Evolutionary conservation across 2,329 filamentous ascomycete species (phyloP).

Genomic region (Ascochyta pisi): DNA sequence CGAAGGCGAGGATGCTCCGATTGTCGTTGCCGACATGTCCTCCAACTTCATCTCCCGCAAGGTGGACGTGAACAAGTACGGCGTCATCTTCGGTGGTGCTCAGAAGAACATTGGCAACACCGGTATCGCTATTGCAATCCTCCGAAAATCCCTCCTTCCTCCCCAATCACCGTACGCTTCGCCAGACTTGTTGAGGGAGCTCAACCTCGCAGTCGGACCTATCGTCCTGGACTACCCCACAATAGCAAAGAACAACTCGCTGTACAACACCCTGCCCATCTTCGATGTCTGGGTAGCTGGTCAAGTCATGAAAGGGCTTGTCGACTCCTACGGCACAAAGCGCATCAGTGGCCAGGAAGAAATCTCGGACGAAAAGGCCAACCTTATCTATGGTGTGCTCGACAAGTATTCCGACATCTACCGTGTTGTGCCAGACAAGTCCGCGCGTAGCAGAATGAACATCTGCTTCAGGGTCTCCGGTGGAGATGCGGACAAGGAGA

Average conservation of each 20-base stretch:
- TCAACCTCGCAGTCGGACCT: constrained; percentile 79
- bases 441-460: constrained; percentile 86
- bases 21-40: constrained; percentile 91
- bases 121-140: constrained; percentile 84
- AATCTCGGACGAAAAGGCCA: constrained; percentile 75
- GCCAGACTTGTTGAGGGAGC: constrained; percentile 71
- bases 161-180: constrained; percentile 65
- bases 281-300: constrained; percentile 93
- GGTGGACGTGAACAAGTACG: constrained; percentile 80
- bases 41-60: constrained; percentile 89
- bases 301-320: constrained; percentile 81
- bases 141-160: constrained; percentile 81
- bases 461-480: constrained; percentile 84
- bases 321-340: constrained; percentile 66
- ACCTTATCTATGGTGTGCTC: constrained; percentile 76
- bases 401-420: constrained; percentile 79
- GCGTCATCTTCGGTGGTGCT: constrained; percentile 85
- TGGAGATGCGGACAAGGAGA: constrained; percentile 74
- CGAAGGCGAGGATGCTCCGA: constrained; percentile 67
- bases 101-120: constrained; percentile 93
- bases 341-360: constrained; percentile 80
- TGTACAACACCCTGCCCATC: constrained; percentile 96
- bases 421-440: constrained; percentile 76
- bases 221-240: constrained; percentile 83
- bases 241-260: constrained; percentile 88